Evolutionary conservation across 2,329 filamentous ascomycete species (phyloP).

Genomic region (Rutstroemia sp.): DNA sequence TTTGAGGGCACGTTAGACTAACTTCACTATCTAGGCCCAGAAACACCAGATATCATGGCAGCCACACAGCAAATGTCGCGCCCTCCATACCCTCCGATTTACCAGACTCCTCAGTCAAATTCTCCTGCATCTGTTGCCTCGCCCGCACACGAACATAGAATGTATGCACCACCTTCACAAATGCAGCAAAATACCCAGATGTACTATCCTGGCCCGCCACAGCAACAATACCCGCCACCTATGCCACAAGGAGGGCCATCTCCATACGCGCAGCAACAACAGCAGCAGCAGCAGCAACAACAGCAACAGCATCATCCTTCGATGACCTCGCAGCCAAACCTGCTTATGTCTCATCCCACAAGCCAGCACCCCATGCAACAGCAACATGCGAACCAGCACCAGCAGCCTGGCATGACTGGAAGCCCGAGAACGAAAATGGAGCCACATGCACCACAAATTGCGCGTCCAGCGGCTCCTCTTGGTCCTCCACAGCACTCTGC

Average conservation of each 20-base stretch:
- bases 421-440: slow-evolving; percentile 59
- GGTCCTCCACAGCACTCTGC: slow-evolving; percentile 33
- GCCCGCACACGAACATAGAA: slow-evolving; percentile 78
- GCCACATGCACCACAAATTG: slow-evolving; percentile 53
- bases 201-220: slow-evolving; percentile 52
- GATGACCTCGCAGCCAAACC: slow-evolving; percentile 56
- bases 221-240: slow-evolving; percentile 53
- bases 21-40: slow-evolving; percentile 31
- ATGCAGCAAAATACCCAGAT: slow-evolving; percentile 74
- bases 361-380: slow-evolving; percentile 48
- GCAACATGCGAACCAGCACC: slow-evolving; percentile 47
- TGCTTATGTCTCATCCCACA: slow-evolving; percentile 58
- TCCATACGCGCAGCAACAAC: slow-evolving; percentile 51
- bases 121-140: slow-evolving; percentile 91
- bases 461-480: slow-evolving; percentile 47
- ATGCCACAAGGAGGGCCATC: slow-evolving; percentile 57
- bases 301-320: slow-evolving; percentile 40
- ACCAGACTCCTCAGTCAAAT: slow-evolving; percentile 92
- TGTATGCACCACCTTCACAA: slow-evolving; percentile 77
- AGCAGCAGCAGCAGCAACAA: slow-evolving; percentile 30
- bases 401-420: slow-evolving; percentile 50
- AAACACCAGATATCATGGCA: slow-evolving; percentile 62
- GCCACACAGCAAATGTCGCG: slow-evolving; percentile 58
- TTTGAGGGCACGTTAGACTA: slow-evolving; percentile 3
- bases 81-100: slow-evolving; percentile 76